phyloP scores from a whole-genome alignment of 2,329 filamentous ascomycete genomes.

The Penicillium olsonii region DNA sequence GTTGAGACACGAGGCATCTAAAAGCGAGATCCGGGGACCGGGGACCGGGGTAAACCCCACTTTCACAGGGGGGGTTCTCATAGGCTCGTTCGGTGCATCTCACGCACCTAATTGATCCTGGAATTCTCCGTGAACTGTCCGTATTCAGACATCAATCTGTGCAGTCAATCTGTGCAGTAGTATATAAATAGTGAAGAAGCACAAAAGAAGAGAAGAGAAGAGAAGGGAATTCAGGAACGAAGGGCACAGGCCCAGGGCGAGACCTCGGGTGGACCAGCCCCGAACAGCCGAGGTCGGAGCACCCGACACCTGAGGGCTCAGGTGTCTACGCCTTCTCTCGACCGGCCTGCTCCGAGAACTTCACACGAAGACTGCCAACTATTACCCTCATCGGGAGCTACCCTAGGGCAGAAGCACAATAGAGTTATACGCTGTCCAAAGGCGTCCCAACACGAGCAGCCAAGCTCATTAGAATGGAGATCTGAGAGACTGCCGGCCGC shows the following conservation, averaged over 20 bases:
- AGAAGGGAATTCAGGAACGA: too few relatives aligned
- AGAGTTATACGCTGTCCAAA: not conserved
- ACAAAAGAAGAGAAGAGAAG: too few relatives aligned
- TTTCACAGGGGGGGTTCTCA: not conserved
- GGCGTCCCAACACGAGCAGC: not conserved
- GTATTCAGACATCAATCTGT: too few relatives aligned
- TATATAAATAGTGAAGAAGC: too few relatives aligned
- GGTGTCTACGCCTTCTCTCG: not conserved
- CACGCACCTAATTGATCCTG: not conserved
- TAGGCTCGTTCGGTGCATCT: not conserved
- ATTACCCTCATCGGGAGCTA: not conserved
- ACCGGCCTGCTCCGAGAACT: not conserved
- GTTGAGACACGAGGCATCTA: not conserved
- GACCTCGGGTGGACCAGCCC: not conserved
- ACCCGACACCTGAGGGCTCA: not conserved
- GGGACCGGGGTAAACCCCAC: not conserved
- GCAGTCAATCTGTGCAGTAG: too few relatives aligned
- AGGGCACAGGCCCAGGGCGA: not conserved
- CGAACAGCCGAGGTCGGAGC: not conserved
- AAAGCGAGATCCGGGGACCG: not conserved
- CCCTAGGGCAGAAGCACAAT: not conserved
- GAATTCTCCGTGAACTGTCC: too few relatives aligned
- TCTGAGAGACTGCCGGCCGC: not conserved
- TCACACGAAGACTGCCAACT: not conserved
- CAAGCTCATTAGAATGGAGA: not conserved